These are phyloP conservation scores for Scytalidium sp. DNA, from an alignment of 2,329 filamentous ascomycete genomes.

Conservation along the genomic window DNA sequence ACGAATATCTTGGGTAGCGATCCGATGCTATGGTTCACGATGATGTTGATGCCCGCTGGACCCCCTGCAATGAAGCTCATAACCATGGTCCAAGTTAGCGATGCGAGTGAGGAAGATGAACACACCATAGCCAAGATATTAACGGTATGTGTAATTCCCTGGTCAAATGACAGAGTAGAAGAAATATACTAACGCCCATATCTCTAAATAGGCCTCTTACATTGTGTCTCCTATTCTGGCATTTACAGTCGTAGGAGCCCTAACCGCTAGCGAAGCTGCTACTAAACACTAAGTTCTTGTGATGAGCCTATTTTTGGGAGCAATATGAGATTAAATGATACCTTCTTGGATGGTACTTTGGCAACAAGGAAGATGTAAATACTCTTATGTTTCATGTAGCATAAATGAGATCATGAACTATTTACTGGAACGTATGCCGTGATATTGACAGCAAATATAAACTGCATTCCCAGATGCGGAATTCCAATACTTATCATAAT, in stretches of 20 bases:
- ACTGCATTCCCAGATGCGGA: too few species aligned
- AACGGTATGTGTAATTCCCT: too few species aligned
- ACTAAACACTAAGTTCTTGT: constrained; percentile 6
- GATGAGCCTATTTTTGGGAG: too few species aligned
- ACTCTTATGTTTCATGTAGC: too few species aligned
- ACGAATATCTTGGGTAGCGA: constrained; percentile 51
- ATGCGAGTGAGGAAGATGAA: constrained; percentile 36
- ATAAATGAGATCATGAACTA: too few species aligned
- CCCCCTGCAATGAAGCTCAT: constrained; percentile 46
- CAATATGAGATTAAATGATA: not conserved
- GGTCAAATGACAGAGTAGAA: too few species aligned
- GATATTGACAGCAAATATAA: too few species aligned
- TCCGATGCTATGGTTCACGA: constrained; percentile 62
- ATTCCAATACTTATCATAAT: too few species aligned
- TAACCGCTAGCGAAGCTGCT: constrained; percentile 29
- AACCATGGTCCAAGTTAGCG: constrained; percentile 41
- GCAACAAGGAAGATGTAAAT: too few species aligned
- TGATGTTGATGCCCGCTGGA: constrained; percentile 46
- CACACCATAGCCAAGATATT: constrained; percentile 41
- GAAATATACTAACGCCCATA: not conserved
- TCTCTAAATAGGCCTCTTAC: constrained; percentile 33
- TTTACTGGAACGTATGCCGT: too few species aligned
- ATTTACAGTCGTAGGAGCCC: constrained; percentile 33
- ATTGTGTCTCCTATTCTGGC: constrained; percentile 34
- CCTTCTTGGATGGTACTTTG: not conserved